Conservation (phyloP, 2,329 filamentous ascomycete genomes). For the Penicillium griseofulvum region DNA sequence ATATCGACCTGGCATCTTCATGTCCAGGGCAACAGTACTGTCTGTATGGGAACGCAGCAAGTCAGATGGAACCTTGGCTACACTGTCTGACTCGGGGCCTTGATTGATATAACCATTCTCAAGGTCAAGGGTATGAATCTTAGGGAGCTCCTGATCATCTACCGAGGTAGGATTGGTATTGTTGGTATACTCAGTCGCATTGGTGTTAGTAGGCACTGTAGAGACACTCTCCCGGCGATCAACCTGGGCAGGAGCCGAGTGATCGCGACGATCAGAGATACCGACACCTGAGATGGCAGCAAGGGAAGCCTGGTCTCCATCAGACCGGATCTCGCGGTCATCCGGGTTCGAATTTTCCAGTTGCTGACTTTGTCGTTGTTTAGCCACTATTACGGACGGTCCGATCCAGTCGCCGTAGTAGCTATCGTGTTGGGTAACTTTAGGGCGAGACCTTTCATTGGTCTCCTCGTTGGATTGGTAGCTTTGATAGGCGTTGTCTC, state of each 20-base stretch:
- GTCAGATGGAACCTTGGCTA: slow-evolving; percentile 5
- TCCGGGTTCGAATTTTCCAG: slow-evolving; percentile 7
- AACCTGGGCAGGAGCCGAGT: slow-evolving; percentile 17
- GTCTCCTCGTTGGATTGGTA: slow-evolving; percentile 7
- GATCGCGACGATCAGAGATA: slow-evolving; percentile 20
- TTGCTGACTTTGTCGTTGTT: slow-evolving; percentile 22
- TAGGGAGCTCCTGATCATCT: slow-evolving; percentile 23
- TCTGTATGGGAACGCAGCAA: slow-evolving; percentile 21
- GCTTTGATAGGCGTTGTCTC: slow-evolving; percentile 13
- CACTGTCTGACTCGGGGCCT: background rate
- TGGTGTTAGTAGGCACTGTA: slow-evolving; percentile 35
- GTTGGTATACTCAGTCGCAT: slow-evolving; percentile 33
- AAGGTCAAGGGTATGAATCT: slow-evolving; percentile 7
- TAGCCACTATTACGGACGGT: slow-evolving; percentile 34
- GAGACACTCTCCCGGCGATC: slow-evolving; percentile 34
- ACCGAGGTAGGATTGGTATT: slow-evolving; percentile 35
- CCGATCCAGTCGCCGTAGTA: slow-evolving; percentile 56
- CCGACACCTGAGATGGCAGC: slow-evolving; percentile 18
- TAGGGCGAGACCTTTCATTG: slow-evolving; percentile 8
- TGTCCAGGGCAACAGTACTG: slow-evolving; percentile 32
- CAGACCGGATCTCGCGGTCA: slow-evolving; percentile 18
- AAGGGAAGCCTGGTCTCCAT: slow-evolving; percentile 17
- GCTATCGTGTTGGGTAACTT: slow-evolving; percentile 35
- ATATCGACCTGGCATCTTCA: slow-evolving; percentile 38
- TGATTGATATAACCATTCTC: slow-evolving; percentile 11